Conservation (phyloP, 331 rosid genomes). For the Dryas integrifolia region DNA sequence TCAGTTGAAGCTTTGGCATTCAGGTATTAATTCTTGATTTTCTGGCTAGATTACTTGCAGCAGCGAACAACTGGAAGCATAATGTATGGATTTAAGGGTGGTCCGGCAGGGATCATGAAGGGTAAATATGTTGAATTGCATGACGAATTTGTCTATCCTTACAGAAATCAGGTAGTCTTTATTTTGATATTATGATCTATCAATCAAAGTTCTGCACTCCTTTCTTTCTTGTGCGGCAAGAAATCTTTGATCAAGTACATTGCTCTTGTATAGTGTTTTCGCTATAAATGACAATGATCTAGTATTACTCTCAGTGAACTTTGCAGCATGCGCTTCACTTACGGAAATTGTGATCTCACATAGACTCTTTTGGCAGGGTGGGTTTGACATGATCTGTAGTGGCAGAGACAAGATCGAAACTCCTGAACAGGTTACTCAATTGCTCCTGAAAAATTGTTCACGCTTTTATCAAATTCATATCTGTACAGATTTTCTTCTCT, state of each 20-base stretch:
- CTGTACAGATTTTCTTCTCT: neutral
- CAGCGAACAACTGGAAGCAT: conserved; percentile 17
- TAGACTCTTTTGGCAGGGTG: conserved; percentile 12
- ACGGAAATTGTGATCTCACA: neutral
- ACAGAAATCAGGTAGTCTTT: conserved; percentile 21
- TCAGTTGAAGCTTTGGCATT: neutral
- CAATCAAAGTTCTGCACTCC: neutral
- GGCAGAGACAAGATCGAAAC: conserved; percentile 30
- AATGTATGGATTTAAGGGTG: conserved; percentile 23
- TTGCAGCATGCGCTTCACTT: neutral
- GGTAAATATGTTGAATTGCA: conserved; percentile 19
- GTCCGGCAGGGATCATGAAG: conserved; percentile 29
- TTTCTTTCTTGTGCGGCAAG: neutral
- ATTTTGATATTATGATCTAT: neutral
- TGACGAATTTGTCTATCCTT: conserved; percentile 16
- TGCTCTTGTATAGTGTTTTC: neutral
- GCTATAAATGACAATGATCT: neutral
- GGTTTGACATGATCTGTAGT: conserved; percentile 28
- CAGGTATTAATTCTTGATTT: neutral
- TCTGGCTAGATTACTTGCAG: conserved; percentile 20
- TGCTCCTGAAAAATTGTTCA: neutral
- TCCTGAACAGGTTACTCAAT: conserved; percentile 18
- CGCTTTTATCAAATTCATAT: neutral
- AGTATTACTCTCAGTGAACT: neutral
- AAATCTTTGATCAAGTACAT: neutral